Percentiles rank a stretch among this genome's conserved stretches.
phyloP scores from a whole-genome alignment of 768 basidiomycete genomes.

The Pleurotus ostreatus region DNA sequence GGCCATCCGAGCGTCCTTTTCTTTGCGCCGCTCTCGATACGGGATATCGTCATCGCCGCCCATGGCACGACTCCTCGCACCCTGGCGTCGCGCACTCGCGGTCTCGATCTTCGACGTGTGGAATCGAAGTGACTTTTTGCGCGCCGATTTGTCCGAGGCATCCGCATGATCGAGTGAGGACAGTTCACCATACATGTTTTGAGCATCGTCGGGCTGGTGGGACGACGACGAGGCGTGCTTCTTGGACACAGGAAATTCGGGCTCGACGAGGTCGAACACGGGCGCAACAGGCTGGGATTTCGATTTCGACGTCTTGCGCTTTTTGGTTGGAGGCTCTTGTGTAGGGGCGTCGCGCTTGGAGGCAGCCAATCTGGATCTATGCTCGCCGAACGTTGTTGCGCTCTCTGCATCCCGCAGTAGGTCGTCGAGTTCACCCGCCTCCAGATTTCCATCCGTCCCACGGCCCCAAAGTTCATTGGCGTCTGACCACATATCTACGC shows the following conservation, averaged over 20 bases:
- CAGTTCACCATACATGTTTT: conserved; percentile 61
- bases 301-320: conserved; percentile 43
- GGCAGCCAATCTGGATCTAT: conserved; percentile 16
- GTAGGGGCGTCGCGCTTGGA: conserved; percentile 17
- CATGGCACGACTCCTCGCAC: conserved; percentile 63
- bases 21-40: conserved; percentile 71
- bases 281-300: conserved; percentile 19
- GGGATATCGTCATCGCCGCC: conserved; percentile 97
- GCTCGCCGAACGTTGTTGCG: neutral
- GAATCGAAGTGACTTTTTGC: conserved; percentile 84
- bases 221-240: conserved; percentile 22
- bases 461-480: conserved; percentile 41
- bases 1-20: conserved; percentile 50
- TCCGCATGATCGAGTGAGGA: conserved; percentile 67
- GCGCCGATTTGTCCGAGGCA: conserved; percentile 76
- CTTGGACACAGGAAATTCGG: conserved; percentile 52
- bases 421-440: conserved; percentile 47
- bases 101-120: conserved; percentile 90
- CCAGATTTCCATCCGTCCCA: conserved; percentile 23
- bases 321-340: conserved; percentile 54
- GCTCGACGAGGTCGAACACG: conserved; percentile 78
- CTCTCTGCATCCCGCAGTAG: conserved; percentile 50
- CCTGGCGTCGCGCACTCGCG: conserved; percentile 68
- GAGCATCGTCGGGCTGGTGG: conserved; percentile 33
- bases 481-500: conserved; percentile 32